Conservation (phyloP, 352 stramenopile species). For the Phytophthora idaei region DNA sequence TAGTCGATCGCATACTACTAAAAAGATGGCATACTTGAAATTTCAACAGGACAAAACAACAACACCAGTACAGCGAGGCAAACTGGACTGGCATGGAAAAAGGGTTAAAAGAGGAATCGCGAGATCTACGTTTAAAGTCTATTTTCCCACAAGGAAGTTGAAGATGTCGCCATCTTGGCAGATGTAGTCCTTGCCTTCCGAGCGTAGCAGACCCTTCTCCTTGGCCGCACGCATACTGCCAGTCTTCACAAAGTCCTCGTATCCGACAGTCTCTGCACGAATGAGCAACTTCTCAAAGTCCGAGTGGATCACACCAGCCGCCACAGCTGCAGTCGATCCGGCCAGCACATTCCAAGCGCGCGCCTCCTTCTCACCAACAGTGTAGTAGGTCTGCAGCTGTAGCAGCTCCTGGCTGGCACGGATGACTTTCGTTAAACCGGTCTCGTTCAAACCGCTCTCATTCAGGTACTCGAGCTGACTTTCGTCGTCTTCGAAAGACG, state of each 20-base stretch:
- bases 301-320: constrained; percentile 86
- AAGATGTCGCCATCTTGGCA: constrained; percentile 99
- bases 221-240: constrained; percentile 95
- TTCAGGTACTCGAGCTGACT: constrained; percentile 96
- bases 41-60: not conserved
- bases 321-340: constrained; percentile 75
- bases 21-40: not conserved
- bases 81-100: too few species aligned
- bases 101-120: too few species aligned
- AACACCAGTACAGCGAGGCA: too few species aligned
- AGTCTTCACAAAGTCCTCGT: constrained; percentile 94
- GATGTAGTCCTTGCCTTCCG: constrained; percentile 98
- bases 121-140: constrained; percentile 5
- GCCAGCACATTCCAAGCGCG: constrained; percentile 83
- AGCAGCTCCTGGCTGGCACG: constrained; percentile 93
- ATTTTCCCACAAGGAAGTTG: constrained; percentile 93
- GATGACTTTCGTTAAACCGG: constrained; percentile 86
- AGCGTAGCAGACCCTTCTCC: constrained; percentile 91
- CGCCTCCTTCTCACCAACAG: constrained; percentile 85
- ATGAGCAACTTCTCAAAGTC: constrained; percentile 91
- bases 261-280: constrained; percentile 94
- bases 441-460: constrained; percentile 74
- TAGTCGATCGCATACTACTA: not conserved
- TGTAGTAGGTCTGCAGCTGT: constrained; percentile 98
- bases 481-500: constrained; percentile 86